Evolutionary conservation across 768 basidiomycete genomes (phyloP).

Genomic region (Rhizopogon sp.): DNA sequence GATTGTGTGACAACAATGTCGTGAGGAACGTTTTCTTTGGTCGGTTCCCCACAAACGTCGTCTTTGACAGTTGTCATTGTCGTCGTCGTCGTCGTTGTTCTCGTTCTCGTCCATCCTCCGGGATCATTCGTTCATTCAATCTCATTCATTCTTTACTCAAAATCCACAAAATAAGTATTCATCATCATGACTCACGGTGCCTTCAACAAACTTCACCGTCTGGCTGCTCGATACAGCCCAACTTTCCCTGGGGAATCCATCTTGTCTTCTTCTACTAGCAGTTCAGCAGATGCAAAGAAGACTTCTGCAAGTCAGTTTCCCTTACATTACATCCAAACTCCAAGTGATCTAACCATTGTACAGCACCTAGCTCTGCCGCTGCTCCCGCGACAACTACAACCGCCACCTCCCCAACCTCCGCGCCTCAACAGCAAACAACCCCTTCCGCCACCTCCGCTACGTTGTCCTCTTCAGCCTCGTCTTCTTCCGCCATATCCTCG

Average conservation of each 20-base stretch:
- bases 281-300: not conserved
- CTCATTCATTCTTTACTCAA: slow-evolving; percentile 18
- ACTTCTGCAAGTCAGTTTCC: not conserved
- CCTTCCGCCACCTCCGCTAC: slow-evolving; percentile 1
- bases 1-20: not conserved
- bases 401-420: slow-evolving; percentile 12
- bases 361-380: not conserved
- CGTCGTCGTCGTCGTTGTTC: not conserved
- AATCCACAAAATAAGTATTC: not conserved
- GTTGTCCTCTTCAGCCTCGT: slow-evolving; percentile 4
- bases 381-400: slow-evolving; percentile 11
- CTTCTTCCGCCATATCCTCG: slow-evolving; percentile 1
- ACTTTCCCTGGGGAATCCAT: not conserved
- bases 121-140: slow-evolving; percentile 15
- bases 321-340: slow-evolving; percentile 4
- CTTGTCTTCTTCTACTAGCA: not conserved
- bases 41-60: too few species aligned
- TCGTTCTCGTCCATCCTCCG: not conserved
- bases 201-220: slow-evolving; percentile 5
- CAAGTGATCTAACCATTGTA: not conserved
- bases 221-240: slow-evolving; percentile 10
- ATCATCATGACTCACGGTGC: slow-evolving; percentile 8
- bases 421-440: not conserved
- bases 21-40: not conserved
- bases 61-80: too few species aligned